These are phyloP conservation scores for Phalaenopsis hybrid DNA, from an alignment of 116 monocot genomes.

Conservation along the genomic window DNA sequence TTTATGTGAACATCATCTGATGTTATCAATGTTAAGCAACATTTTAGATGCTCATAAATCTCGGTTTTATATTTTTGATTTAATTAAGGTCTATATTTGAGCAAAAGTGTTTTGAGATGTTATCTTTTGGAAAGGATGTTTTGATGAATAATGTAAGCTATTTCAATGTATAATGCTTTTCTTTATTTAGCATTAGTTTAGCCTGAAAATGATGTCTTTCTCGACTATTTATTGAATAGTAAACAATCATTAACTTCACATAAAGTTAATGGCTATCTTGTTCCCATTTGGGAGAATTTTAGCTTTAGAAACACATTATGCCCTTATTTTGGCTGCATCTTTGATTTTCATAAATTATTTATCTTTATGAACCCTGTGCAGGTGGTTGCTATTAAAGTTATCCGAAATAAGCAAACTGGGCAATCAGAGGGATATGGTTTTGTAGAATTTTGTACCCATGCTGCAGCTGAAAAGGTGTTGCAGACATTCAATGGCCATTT, in stretches of 20 bases:
- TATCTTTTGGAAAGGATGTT: too few species aligned
- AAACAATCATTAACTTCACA: neutral
- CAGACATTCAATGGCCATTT: slow-evolving; percentile 24
- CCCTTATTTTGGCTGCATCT: neutral
- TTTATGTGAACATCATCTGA: too few species aligned
- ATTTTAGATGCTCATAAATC: too few species aligned
- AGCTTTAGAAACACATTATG: neutral
- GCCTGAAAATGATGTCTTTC: too few species aligned
- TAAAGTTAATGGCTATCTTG: neutral
- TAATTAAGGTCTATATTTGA: too few species aligned
- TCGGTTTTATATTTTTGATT: too few species aligned
- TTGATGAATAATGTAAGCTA: too few species aligned
- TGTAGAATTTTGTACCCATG: slow-evolving; percentile 33
- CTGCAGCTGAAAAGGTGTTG: slow-evolving; percentile 33
- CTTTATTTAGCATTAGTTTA: too few species aligned
- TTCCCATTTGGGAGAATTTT: neutral
- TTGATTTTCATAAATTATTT: neutral
- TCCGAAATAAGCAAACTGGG: slow-evolving; percentile 37
- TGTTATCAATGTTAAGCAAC: too few species aligned
- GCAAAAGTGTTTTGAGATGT: too few species aligned
- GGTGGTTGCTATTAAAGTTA: slow-evolving; percentile 33
- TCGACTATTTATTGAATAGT: neutral
- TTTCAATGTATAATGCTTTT: too few species aligned
- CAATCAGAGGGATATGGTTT: slow-evolving; percentile 28
- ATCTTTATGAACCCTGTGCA: slow-evolving; percentile 8